These are phyloP conservation scores for Lactarius evosmus DNA, from an alignment of 768 basidiomycete species.

Conservation along the genomic window DNA sequence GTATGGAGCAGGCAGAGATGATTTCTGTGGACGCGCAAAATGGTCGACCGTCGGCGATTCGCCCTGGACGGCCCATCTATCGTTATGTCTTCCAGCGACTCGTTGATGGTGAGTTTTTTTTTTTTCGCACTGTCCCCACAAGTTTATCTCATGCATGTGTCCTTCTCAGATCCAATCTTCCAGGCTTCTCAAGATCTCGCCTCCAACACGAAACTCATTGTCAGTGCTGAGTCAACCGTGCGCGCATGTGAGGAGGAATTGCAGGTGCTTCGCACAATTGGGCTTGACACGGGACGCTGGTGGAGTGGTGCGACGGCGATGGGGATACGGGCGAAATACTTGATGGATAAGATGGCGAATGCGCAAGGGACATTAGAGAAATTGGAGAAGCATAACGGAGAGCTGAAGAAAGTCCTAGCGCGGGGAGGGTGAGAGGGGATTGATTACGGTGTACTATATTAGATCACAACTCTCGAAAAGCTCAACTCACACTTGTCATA, in stretches of 20 bases:
- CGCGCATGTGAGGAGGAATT: constrained; percentile 76
- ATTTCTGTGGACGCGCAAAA: constrained; percentile 76
- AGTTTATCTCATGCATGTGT: constrained; percentile 12
- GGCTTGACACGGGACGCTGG: constrained; percentile 46
- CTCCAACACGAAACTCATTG: constrained; percentile 65
- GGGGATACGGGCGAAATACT: constrained; percentile 57
- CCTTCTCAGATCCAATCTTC: constrained; percentile 64
- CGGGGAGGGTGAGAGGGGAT: constrained; percentile 35
- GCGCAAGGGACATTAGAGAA: constrained; percentile 64
- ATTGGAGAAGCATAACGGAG: constrained; percentile 68
- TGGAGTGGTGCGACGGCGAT: constrained; percentile 50
- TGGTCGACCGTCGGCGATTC: constrained; percentile 78
- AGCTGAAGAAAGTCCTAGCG: constrained; percentile 58
- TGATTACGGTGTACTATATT: background rate
- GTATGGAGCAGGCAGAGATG: constrained; percentile 86
- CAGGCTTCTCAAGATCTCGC: constrained; percentile 77
- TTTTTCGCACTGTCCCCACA: constrained; percentile 8
- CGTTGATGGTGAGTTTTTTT: constrained; percentile 55
- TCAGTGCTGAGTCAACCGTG: constrained; percentile 58
- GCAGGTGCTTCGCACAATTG: constrained; percentile 60
- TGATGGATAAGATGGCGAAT: constrained; percentile 71
- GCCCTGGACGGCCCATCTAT: constrained; percentile 89
- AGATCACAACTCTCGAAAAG: background rate
- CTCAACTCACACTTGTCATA: background rate
- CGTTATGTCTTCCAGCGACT: constrained; percentile 81